phyloP scores from a whole-genome alignment of 768 basidiomycete genomes.

The Suillus variegatus region DNA sequence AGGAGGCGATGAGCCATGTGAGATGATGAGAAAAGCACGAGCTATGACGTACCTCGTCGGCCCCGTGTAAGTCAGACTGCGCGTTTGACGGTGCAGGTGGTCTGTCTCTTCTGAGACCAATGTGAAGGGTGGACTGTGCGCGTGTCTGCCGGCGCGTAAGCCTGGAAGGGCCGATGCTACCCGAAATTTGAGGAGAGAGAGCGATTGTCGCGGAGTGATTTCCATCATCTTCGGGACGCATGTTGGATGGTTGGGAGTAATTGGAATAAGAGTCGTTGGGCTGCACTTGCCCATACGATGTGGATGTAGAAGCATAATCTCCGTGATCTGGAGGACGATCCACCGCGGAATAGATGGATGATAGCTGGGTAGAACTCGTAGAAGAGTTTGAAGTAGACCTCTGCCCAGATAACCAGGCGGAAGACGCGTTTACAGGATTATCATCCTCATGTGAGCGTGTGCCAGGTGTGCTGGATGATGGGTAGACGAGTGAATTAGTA shows the following conservation, averaged over 20 bases:
- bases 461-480: slow-evolving; percentile 29
- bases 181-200: slow-evolving; percentile 43
- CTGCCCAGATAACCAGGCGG: slow-evolving; percentile 26
- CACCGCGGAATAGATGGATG: slow-evolving; percentile 41
- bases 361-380: slow-evolving; percentile 23
- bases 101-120: slow-evolving; percentile 33
- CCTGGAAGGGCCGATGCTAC: slow-evolving; percentile 56
- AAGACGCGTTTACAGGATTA: slow-evolving; percentile 27
- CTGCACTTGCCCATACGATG: slow-evolving; percentile 22
- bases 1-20: slow-evolving; percentile 15
- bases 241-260: slow-evolving; percentile 30
- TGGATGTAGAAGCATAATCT: slow-evolving; percentile 31
- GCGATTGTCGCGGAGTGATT: slow-evolving; percentile 24
- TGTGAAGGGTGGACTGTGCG: slow-evolving; percentile 34
- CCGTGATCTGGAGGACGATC: slow-evolving; percentile 40
- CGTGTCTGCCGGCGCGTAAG: slow-evolving; percentile 48
- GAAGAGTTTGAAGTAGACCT: slow-evolving; percentile 17
- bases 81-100: slow-evolving; percentile 15
- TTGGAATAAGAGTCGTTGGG: slow-evolving; percentile 28
- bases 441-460: slow-evolving; percentile 23
- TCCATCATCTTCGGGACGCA: slow-evolving; percentile 30
- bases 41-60: slow-evolving; percentile 26
- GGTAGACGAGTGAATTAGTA: slow-evolving; percentile 34
- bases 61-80: slow-evolving; percentile 21
- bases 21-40: not conserved